Conservation (phyloP, 768 basidiomycete species). For the Ephemerocybe angulata region DNA sequence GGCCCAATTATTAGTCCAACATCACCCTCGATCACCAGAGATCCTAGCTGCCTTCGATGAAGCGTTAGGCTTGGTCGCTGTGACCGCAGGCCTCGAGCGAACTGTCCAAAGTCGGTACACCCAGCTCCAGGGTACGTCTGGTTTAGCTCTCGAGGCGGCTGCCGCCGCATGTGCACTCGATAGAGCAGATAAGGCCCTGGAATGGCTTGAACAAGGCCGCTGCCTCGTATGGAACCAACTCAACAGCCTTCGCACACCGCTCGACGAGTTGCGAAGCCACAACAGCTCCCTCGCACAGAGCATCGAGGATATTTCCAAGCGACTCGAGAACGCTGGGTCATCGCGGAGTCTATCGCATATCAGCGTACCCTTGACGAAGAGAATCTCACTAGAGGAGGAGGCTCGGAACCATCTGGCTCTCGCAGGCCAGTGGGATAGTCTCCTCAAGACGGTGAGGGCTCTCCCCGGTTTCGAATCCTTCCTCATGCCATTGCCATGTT, state of each 20-base stretch:
- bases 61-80: not conserved
- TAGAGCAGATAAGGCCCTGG: slow-evolving; percentile 23
- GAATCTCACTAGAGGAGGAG: slow-evolving; percentile 14
- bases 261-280: slow-evolving; percentile 11
- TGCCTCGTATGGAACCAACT: slow-evolving; percentile 17
- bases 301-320: slow-evolving; percentile 11
- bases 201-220: slow-evolving; percentile 30
- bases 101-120: slow-evolving; percentile 4
- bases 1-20: not conserved
- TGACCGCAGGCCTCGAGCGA: slow-evolving; percentile 7
- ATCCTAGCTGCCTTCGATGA: not conserved
- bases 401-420: slow-evolving; percentile 13
- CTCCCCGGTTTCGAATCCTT: slow-evolving; percentile 18
- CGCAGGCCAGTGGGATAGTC: slow-evolving; percentile 16
- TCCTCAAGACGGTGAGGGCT: slow-evolving; percentile 12
- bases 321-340: slow-evolving; percentile 10
- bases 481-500: slow-evolving; percentile 11
- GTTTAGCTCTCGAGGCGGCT: slow-evolving; percentile 15
- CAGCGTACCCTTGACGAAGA: not conserved
- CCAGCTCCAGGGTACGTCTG: not conserved
- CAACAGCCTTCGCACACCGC: slow-evolving; percentile 10
- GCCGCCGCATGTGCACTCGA: slow-evolving; percentile 20
- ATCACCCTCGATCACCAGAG: not conserved
- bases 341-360: not conserved
- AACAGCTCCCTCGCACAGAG: slow-evolving; percentile 11